Base-by-base conservation (phyloP, 257 asterid species). In the Leptodermis oblonga region DNA sequence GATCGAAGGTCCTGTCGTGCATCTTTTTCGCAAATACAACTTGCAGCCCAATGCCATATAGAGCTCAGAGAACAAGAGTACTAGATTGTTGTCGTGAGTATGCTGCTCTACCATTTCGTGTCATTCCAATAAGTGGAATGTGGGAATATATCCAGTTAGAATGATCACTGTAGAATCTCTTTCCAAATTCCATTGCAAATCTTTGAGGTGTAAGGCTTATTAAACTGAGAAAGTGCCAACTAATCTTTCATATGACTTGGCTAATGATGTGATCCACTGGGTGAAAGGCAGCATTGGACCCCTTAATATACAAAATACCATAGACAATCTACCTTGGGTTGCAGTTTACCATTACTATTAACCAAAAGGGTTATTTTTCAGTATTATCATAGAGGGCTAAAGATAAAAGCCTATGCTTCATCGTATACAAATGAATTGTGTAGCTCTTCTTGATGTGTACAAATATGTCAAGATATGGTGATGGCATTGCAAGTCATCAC, bases 11-110 rank as follows among this genome's bases (percentile, higher is more conserved):
- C n/a, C n/a, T n/a, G n/a, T n/a, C n/a, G n/a, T n/a, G n/a, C n/a
- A n/a, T n/a, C n/a, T n/a, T n/a, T n/a, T 39, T 49, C 53, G 53
- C 76, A 51, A 62, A 71, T 36, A 64, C 54, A 39, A 25, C 28
- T 15, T 63, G 54, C 34, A 17, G 13, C 28, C 26, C 30, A 17
- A 9, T 28, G 58, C 31, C 26, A 4, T 10, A 17, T 2, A 42
- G 25, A 13, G 25, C 31, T 18, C 4, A 36, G 43, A 55, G 66
- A 46, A 28, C 53, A 39, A 42, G 4, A 17, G 20, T 41, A 41
- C 2, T 26, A 14, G 2, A 39, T 17, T 26, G 33, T 53, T 15
- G 10, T 23, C 56, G 43, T 17, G 20, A 28, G n/a, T 55, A 55
- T 37, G 23, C 8, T 12, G 20, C 63, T 17, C 23, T 46, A 25